Base-by-base conservation (phyloP, 2,329 filamentous ascomycete species). In the Monosporascus cannonballus region DNA sequence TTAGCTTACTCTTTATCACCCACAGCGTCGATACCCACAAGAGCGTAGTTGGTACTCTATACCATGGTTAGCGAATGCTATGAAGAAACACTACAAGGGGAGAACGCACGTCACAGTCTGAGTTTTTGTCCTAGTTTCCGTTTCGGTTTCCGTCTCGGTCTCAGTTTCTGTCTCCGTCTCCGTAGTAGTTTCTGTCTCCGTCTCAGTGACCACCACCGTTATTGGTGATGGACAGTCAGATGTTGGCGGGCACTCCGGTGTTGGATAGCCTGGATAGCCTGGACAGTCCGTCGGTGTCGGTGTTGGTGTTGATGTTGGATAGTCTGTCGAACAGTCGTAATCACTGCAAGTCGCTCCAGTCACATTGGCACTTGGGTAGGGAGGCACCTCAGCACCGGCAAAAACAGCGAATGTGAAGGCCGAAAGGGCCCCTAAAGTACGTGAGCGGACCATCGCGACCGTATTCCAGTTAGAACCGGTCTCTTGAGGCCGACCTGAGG, bases 371-470 rank as follows among this genome's bases (percentile, higher is more conserved):
- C 11, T n/a, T 50, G 27, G n/a, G 4, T n/a, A 48, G 15, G 25
- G 50, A 64, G 48, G 69, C 15, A n/a, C 27, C 44, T 54, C 50
- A 54, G 55, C 41, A 47, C 45, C 56, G 20, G 53, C 57, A 8
- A 61, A 25, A 30, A 54, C 59, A 47, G 58, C 58, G 17, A 64
- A 39, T 25, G 56, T 58, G 30, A 64, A 45, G 52, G 56, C 59
- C 50, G 55, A 56, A 42, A 63, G 53, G 49, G 54, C 59, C 51
- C 54, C 59, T 14, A 66, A 44, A 27, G 50, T 53, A 27, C 48
- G 55, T 44, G 50, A 37, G 30, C 51, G 51, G 47, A 64, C 58
- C 65, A 68, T 68, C 45, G 41, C 55, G 54, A 54, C 50, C 39
- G 39, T 54, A 49, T 24, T 50, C 39, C 34, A n/a, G 3, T 46